A percentile compares a stretch with the other conserved stretches of the same genome.
phyloP scores from a whole-genome alignment of 768 basidiomycete genomes.

The Calocybe cyanea region DNA sequence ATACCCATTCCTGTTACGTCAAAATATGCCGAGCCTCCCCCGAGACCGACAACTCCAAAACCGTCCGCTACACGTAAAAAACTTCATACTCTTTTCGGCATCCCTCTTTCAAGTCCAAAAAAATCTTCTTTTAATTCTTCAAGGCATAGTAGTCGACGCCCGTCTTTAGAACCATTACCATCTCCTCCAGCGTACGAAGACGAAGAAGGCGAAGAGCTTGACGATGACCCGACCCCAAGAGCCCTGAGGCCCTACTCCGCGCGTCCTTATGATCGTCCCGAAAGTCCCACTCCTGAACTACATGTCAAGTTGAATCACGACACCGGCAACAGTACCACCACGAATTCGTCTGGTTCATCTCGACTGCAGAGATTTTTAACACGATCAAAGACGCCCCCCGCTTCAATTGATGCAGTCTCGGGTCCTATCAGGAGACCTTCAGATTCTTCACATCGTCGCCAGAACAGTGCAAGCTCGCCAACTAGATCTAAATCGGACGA shows the following conservation, averaged over 20 bases:
- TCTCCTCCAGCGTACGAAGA: constrained; percentile 10
- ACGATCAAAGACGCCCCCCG: constrained; percentile 14
- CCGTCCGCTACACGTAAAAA: constrained; percentile 35
- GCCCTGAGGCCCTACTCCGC: constrained; percentile 23
- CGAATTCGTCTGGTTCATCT: constrained; percentile 22
- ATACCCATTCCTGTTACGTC: constrained; percentile 21
- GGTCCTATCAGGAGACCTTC: constrained; percentile 14
- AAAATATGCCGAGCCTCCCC: constrained; percentile 12
- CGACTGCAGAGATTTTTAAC: constrained; percentile 16
- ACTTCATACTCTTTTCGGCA: constrained; percentile 44
- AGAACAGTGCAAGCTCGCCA: constrained; percentile 14
- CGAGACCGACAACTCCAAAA: constrained; percentile 30
- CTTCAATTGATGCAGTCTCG: constrained; percentile 17
- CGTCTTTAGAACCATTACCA: constrained; percentile 18
- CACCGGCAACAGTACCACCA: constrained; percentile 21
- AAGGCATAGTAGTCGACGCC: constrained; percentile 22
- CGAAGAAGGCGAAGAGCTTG: constrained; percentile 21
- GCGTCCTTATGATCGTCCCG: constrained; percentile 19
- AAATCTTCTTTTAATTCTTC: constrained; percentile 38
- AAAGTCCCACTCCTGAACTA: constrained; percentile 28
- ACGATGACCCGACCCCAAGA: constrained; percentile 24
- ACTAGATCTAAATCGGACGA: constrained; percentile 11
- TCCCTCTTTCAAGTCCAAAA: constrained; percentile 32
- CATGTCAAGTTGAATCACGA: constrained; percentile 15
- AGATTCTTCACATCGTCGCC: constrained; percentile 13